Percentiles rank a stretch among this genome's conserved stretches.
Evolutionary conservation across 108 stramenopile genomes (phyloP).

Genomic region (Nannochloropsis salina): DNA sequence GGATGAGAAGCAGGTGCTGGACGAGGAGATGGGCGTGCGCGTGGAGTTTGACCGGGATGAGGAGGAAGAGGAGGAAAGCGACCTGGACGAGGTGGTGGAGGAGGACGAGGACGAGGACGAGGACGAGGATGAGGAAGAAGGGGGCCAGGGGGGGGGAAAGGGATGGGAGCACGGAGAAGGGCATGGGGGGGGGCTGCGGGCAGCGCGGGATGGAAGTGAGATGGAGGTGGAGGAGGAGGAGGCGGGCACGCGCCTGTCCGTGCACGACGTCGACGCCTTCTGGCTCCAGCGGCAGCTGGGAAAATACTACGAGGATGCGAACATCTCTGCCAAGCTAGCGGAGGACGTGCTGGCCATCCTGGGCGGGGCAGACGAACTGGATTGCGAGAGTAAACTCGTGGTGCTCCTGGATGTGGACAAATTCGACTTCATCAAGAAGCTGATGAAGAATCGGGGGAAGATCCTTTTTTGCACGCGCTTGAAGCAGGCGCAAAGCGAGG

Average conservation of each 20-base stretch:
- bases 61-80: constrained; percentile 77
- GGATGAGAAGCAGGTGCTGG: constrained; percentile 58
- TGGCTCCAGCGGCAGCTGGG: constrained; percentile 82
- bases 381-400: constrained; percentile 89
- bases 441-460: constrained; percentile 76
- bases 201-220: constrained; percentile 25
- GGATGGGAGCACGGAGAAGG: constrained; percentile 25
- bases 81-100: constrained; percentile 58
- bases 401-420: constrained; percentile 86
- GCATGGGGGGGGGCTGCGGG: neutral
- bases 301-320: constrained; percentile 74
- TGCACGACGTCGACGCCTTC: constrained; percentile 88
- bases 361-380: constrained; percentile 64
- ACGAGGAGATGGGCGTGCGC: constrained; percentile 93
- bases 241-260: constrained; percentile 57
- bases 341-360: constrained; percentile 63
- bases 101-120: constrained; percentile 53
- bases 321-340: constrained; percentile 69
- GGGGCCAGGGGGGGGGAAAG: constrained; percentile 35
- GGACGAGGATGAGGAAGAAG: constrained; percentile 63
- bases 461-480: constrained; percentile 87
- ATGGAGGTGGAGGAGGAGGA: constrained; percentile 53
- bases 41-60: constrained; percentile 90
- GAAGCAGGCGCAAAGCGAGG: constrained; percentile 78
- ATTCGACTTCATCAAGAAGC: constrained; percentile 83